Conservation (phyloP, 495 filamentous ascomycete genomes). For the Amorphotheca resinae region DNA sequence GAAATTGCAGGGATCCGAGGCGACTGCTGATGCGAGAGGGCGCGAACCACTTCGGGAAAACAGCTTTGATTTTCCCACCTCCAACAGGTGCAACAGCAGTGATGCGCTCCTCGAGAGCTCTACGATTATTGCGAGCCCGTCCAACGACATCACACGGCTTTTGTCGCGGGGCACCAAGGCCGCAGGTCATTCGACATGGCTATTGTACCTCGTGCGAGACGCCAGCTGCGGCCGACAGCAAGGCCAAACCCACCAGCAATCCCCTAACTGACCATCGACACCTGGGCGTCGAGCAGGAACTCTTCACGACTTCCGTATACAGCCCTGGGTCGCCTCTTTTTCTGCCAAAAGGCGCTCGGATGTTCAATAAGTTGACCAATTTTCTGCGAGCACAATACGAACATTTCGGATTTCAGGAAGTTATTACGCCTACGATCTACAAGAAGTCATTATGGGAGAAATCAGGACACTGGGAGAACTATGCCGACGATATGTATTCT, state of each 20-base stretch:
- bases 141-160: conserved; percentile 5
- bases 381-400: conserved; percentile 84
- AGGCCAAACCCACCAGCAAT: conserved; percentile 3
- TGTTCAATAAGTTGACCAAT: conserved; percentile 76
- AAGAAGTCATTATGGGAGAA: conserved; percentile 82
- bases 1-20: conserved; percentile 2
- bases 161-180: conserved; percentile 1
- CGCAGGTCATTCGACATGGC: conserved; percentile 1
- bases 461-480: conserved; percentile 88
- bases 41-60: conserved; percentile 2
- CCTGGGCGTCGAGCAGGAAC: conserved; percentile 55
- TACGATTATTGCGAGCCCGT: conserved; percentile 5
- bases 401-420: conserved; percentile 80
- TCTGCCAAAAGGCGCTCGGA: conserved; percentile 68
- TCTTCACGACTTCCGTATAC: conserved; percentile 67
- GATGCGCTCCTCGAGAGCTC: conserved; percentile 20
- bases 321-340: conserved; percentile 86
- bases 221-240: not conserved
- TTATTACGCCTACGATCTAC: conserved; percentile 88
- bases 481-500: conserved; percentile 90
- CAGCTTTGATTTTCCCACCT: not conserved
- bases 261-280: conserved; percentile 49
- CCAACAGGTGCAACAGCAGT: conserved; percentile 4
- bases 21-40: not conserved
- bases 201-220: conserved; percentile 12